Evolutionary conservation across 1,284 basidiomycete genomes (phyloP).

Genomic region (Malassezia furfur): DNA sequence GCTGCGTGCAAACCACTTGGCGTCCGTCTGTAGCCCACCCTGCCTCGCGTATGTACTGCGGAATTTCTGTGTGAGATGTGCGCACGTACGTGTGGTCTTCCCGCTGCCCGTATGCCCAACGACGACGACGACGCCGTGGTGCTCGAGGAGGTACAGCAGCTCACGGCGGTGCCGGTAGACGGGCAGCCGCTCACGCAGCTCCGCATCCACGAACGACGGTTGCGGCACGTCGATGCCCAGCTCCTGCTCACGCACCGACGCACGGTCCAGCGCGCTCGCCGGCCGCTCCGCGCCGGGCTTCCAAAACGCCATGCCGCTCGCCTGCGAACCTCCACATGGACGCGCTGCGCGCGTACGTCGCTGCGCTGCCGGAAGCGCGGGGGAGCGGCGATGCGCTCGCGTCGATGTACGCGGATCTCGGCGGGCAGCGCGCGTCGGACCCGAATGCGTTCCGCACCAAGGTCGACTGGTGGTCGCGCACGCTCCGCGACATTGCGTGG

Average conservation of each 20-base stretch:
- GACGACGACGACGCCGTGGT: constrained; percentile 70
- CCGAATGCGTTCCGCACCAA: constrained; percentile 70
- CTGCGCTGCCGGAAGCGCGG: constrained; percentile 15
- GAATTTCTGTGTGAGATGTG: constrained; percentile 60
- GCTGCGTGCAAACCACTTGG: constrained; percentile 48
- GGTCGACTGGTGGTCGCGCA: constrained; percentile 74
- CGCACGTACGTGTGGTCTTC: constrained; percentile 34
- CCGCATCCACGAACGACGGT: not conserved
- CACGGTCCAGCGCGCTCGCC: constrained; percentile 70
- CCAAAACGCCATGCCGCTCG: constrained; percentile 33
- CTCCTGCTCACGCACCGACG: constrained; percentile 58
- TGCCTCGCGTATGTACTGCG: constrained; percentile 82
- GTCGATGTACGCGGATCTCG: constrained; percentile 77
- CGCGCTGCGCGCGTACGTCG: constrained; percentile 18
- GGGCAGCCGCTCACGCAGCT: constrained; percentile 62
- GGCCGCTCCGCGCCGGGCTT: constrained; percentile 38
- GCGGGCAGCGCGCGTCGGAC: constrained; percentile 71
- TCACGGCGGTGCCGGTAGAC: constrained; percentile 76
- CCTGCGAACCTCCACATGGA: constrained; percentile 3
- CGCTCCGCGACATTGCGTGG: constrained; percentile 58
- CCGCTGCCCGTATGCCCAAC: constrained; percentile 38
- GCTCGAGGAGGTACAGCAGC: constrained; percentile 73
- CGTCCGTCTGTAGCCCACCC: constrained; percentile 50
- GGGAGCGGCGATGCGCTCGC: constrained; percentile 52
- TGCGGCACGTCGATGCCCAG: constrained; percentile 31